Evolutionary conservation across 306 rosid genomes (phyloP).

Genomic region (Herpetospermum pedunculosum): DNA sequence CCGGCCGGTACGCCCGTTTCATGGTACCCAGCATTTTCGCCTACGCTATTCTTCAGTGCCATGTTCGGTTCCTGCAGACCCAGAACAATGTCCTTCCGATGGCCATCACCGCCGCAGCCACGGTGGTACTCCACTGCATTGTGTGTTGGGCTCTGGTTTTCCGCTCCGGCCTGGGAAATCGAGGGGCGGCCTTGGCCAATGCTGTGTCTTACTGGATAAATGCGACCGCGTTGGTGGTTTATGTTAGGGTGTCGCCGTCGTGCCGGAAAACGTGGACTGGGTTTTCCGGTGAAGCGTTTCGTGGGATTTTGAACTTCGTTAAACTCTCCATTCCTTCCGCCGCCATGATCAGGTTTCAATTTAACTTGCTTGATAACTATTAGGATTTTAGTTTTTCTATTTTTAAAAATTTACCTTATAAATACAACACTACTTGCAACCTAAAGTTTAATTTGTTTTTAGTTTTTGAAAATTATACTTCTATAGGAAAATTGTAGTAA

Average conservation of each 20-base stretch:
- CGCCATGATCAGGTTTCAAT: conserved; percentile 24
- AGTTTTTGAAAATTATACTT: too few species aligned
- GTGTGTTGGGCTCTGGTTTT: conserved; percentile 26
- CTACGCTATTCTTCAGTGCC: conserved; percentile 20
- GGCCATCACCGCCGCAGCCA: conserved; percentile 15
- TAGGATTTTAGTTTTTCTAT: too few species aligned
- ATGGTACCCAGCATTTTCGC: conserved; percentile 29
- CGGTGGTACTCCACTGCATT: conserved; percentile 14
- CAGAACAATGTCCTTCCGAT: conserved; percentile 28
- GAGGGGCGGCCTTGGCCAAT: conserved; percentile 31
- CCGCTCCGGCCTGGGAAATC: conserved; percentile 25
- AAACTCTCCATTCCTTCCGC: conserved; percentile 32
- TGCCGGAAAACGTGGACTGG: conserved; percentile 33
- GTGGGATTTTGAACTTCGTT: conserved; percentile 20
- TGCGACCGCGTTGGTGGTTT: conserved; percentile 18
- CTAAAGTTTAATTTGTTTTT: too few species aligned
- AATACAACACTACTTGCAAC: too few species aligned
- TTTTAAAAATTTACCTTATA: too few species aligned
- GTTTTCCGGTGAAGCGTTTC: conserved; percentile 27
- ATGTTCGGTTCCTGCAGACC: conserved; percentile 23
- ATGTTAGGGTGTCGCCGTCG: conserved; percentile 26
- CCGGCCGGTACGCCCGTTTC: conserved; percentile 27
- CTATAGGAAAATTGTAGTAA: too few species aligned
- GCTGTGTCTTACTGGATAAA: conserved; percentile 27
- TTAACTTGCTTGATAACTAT: too few species aligned